Evolutionary conservation across 106 monocot species (phyloP).

Genomic region (Hemerocallis citrina): DNA sequence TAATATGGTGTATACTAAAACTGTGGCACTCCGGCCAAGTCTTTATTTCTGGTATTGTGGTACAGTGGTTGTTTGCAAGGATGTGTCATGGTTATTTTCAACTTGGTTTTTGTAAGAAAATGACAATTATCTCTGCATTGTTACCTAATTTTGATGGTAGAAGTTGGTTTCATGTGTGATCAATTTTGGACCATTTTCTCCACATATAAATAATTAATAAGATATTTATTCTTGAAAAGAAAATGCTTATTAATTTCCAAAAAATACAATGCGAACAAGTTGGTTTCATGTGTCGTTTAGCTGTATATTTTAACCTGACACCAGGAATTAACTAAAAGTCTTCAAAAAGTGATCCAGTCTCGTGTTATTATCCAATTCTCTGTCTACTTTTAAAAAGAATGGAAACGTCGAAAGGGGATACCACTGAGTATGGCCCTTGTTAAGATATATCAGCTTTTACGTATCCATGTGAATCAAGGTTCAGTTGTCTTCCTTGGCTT

Average conservation of each 20-base stretch:
- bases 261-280: not conserved
- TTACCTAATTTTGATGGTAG: not conserved
- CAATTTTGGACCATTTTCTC: not conserved
- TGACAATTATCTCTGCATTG: not conserved
- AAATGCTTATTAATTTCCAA: not conserved
- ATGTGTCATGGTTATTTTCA: not conserved
- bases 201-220: not conserved
- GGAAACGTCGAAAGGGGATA: no score
- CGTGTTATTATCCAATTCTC: no score
- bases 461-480: no score
- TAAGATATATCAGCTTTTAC: no score
- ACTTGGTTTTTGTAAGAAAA: not conserved
- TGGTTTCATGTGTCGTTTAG: not conserved
- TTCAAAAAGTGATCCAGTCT: no score
- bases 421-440: no score
- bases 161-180: not conserved
- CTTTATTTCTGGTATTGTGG: not conserved
- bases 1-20: not conserved
- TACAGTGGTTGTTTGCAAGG: not conserved
- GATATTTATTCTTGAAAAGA: not conserved
- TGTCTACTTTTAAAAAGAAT: no score
- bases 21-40: no score
- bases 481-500: no score
- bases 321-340: no score
- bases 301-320: not conserved